Percentiles rank a stretch among this genome's conserved stretches.
Conservation (phyloP, 257 asterid genomes). For the Fraxinus quadrangulata region DNA sequence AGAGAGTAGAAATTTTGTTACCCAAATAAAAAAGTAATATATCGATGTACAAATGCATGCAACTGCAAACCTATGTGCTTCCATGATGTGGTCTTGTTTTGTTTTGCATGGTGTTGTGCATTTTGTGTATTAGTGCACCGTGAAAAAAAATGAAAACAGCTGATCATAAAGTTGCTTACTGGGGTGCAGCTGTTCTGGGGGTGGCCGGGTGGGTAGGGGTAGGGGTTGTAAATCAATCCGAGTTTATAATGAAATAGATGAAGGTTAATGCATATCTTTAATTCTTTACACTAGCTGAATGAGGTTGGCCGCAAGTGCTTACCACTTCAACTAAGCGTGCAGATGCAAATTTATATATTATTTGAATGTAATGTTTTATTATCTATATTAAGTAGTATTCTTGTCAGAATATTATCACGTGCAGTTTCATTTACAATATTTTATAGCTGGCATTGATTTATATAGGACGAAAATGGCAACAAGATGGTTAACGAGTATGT, state of each 20-base stretch:
- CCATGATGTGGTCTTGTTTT: not conserved
- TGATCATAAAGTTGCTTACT: slow-evolving; percentile 16
- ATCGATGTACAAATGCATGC: not conserved
- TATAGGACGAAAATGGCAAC: slow-evolving; percentile 81
- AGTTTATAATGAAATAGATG: not conserved
- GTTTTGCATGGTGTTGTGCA: not conserved
- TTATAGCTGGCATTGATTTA: slow-evolving; percentile 4
- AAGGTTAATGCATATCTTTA: not conserved
- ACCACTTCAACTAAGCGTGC: not conserved
- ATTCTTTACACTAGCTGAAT: slow-evolving; percentile 19
- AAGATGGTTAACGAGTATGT: slow-evolving; percentile 85
- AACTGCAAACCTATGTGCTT: not conserved
- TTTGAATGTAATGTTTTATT: not conserved
- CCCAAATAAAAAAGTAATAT: not conserved
- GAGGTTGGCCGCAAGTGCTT: slow-evolving; percentile 13
- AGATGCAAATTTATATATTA: not conserved
- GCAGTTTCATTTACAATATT: slow-evolving; percentile 4
- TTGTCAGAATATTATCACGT: slow-evolving; percentile 18
- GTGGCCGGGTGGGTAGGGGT: not conserved
- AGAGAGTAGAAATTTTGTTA: not conserved
- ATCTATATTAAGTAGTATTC: not conserved
- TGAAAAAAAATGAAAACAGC: slow-evolving; percentile 6
- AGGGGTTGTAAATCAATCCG: not conserved
- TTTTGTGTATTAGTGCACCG: not conserved
- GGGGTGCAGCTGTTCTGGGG: not conserved